These are phyloP conservation scores for Cercospora beticola DNA, from an alignment of 2,329 filamentous ascomycete genomes.

Conservation along the genomic window DNA sequence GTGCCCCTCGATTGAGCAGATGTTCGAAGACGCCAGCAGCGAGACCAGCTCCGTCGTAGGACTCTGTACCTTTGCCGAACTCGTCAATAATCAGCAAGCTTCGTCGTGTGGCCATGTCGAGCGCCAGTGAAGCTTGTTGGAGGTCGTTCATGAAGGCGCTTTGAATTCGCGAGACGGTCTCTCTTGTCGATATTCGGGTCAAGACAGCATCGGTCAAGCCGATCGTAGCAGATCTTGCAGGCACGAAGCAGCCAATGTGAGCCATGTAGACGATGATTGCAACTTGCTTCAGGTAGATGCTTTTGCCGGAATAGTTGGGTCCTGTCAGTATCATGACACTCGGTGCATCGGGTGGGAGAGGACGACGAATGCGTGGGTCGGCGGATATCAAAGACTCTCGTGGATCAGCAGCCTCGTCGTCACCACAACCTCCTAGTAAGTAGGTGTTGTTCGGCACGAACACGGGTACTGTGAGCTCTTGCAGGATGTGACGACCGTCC, in stretches of 20 bases:
- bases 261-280: constrained; percentile 89
- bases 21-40: constrained; percentile 62
- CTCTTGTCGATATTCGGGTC: constrained; percentile 75
- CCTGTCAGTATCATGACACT: constrained; percentile 82
- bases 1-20: constrained; percentile 50
- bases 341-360: constrained; percentile 41
- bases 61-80: constrained; percentile 72
- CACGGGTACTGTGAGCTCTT: constrained; percentile 75
- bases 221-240: constrained; percentile 71
- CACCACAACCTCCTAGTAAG: constrained; percentile 61
- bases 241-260: constrained; percentile 89
- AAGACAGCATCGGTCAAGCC: constrained; percentile 92
- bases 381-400: constrained; percentile 8
- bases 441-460: constrained; percentile 81
- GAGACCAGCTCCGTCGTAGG: constrained; percentile 63
- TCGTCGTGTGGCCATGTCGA: constrained; percentile 70
- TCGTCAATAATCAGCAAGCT: constrained; percentile 92
- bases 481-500: constrained; percentile 80
- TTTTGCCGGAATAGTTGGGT: constrained; percentile 96
- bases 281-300: constrained; percentile 89
- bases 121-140: constrained; percentile 76
- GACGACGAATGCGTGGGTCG: background rate
- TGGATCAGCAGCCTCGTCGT: constrained; percentile 15
- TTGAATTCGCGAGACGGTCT: constrained; percentile 63
- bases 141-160: constrained; percentile 79